Base-by-base conservation (phyloP, 2,329 filamentous ascomycete species). In the Ploettnerulaceae sp. region DNA sequence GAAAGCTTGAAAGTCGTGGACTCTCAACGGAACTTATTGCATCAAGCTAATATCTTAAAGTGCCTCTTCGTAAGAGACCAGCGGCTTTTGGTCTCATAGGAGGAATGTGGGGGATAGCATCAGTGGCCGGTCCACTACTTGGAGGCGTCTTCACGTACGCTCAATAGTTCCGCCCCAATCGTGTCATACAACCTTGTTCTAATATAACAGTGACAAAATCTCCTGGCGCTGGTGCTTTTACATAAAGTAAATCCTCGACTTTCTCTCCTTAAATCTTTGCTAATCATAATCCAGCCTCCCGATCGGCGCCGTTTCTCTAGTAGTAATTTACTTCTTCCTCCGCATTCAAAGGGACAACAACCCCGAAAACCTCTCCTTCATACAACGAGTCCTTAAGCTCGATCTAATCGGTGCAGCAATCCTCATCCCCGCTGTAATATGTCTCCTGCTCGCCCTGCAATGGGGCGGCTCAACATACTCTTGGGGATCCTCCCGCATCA, bases 311-410 rank as follows among this genome's bases (percentile, higher is more conserved):
- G 55, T 69, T 20, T 63, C 69, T 2, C 58, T 73, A 3, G 44
- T 61, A 2, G 48, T 70, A 20, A 52, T 68, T 14, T 56, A 71
- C 11, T 61, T 71, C 8, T 35, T 68, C 35, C 63, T 76, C 3
- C 63, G 71, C 11, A 70, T 71, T 11, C 57, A 70, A 28, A 63
- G 63, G 25, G 63, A 66, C 7, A 55, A 57, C 29, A 57, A 57
- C 35, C 52, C 55, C 3, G 47, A 57, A 4, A 54, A 55, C 7
- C 55, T 61, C 5, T 36, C 53, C 8, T 43, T 59, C 12, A n/a
- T 15, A 3, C 46, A 57, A 41, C 40, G 58, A 34, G 40, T 62
- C 32, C 45, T 53, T 21, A 60, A 64, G 11, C 49, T 69, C 17
- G 67, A 70, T 43, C 46, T 66, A 0, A 48, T 65, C 22, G 67